Percentiles rank a stretch among this genome's conserved stretches.
Conservation (phyloP, 2,329 filamentous ascomycete genomes). For the Penicillium crustosum region DNA sequence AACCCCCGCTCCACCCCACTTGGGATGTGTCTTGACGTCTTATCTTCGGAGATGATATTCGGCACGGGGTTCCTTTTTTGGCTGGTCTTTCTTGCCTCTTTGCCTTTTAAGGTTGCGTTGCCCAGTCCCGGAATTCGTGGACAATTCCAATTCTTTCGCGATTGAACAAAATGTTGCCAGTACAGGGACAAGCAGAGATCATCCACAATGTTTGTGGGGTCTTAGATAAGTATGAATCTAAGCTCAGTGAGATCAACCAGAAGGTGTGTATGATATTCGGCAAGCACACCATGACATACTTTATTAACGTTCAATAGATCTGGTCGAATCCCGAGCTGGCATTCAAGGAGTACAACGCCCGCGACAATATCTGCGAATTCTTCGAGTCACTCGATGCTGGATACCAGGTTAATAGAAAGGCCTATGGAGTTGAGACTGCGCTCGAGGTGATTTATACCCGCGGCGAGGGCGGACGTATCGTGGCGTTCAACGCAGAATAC, state of each 20-base stretch:
- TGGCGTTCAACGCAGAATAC: conserved; percentile 36
- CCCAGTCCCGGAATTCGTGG: not conserved
- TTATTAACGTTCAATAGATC: conserved; percentile 8
- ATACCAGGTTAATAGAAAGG: conserved; percentile 15
- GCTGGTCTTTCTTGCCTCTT: not conserved
- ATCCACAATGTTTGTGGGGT: conserved; percentile 11
- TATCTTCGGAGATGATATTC: conserved; percentile 4
- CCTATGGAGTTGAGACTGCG: conserved; percentile 13
- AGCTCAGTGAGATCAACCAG: conserved; percentile 25
- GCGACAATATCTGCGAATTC: conserved; percentile 17
- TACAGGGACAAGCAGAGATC: conserved; percentile 6
- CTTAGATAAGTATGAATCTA: conserved; percentile 19
- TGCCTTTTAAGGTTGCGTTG: not conserved
- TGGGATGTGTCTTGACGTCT: not conserved
- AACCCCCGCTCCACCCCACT: not conserved
- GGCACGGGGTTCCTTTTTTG: conserved; percentile 6
- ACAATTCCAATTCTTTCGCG: not conserved
- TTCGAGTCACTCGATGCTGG: conserved; percentile 14
- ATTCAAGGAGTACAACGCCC: conserved; percentile 19
- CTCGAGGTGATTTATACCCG: conserved; percentile 12
- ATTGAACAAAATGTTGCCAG: conserved; percentile 1
- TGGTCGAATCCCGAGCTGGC: conserved; percentile 20
- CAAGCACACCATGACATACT: accelerated
- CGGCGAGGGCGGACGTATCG: conserved; percentile 34
- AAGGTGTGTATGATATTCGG: conserved; percentile 3